Conservation (phyloP, 805 yeast species). For the Starmerella gropengiesseri region DNA sequence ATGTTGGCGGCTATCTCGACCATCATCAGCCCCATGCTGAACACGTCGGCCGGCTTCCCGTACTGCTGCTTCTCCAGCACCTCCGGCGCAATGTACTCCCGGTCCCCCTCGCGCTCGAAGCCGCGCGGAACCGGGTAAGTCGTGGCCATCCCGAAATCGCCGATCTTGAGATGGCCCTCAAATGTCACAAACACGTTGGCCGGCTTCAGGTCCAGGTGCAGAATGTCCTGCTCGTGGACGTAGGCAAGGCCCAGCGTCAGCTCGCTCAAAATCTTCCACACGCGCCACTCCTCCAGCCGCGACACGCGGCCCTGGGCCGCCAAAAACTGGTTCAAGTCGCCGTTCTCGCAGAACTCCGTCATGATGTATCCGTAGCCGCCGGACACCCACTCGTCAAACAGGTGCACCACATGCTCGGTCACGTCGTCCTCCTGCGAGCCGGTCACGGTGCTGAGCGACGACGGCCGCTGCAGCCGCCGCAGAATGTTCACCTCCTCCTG, state of each 20-base stretch:
- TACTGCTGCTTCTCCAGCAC: slow-evolving; percentile 71
- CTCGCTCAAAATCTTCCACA: slow-evolving; percentile 91
- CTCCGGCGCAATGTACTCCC: slow-evolving; percentile 97
- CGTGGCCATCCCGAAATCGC: slow-evolving; percentile 93
- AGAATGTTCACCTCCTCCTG: slow-evolving; percentile 65
- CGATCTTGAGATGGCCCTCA: slow-evolving; percentile 87
- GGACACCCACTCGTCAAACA: slow-evolving; percentile 74
- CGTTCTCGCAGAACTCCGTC: slow-evolving; percentile 94
- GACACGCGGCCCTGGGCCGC: slow-evolving; percentile 65
- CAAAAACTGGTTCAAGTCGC: slow-evolving; percentile 71
- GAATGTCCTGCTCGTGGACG: slow-evolving; percentile 63
- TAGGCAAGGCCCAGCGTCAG: slow-evolving; percentile 63
- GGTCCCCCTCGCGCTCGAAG: slow-evolving; percentile 91
- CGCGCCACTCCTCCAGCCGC: slow-evolving; percentile 88
- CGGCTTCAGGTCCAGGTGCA: slow-evolving; percentile 89
- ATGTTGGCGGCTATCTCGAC: slow-evolving; percentile 95
- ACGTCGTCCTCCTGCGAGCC: slow-evolving; percentile 37
- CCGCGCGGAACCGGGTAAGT: slow-evolving; percentile 48
- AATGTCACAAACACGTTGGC: slow-evolving; percentile 90
- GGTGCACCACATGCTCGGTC: slow-evolving; percentile 63
- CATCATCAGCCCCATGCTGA: slow-evolving; percentile 85
- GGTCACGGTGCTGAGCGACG: slow-evolving; percentile 4
- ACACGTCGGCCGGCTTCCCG: slow-evolving; percentile 86
- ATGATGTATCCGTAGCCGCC: slow-evolving; percentile 69
- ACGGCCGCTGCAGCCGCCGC: slow-evolving; percentile 21